Percentiles rank a stretch among this genome's conserved stretches.
These are phyloP conservation scores for Xylaria sp. DNA, from an alignment of 495 filamentous ascomycete genomes.

Conservation along the genomic window DNA sequence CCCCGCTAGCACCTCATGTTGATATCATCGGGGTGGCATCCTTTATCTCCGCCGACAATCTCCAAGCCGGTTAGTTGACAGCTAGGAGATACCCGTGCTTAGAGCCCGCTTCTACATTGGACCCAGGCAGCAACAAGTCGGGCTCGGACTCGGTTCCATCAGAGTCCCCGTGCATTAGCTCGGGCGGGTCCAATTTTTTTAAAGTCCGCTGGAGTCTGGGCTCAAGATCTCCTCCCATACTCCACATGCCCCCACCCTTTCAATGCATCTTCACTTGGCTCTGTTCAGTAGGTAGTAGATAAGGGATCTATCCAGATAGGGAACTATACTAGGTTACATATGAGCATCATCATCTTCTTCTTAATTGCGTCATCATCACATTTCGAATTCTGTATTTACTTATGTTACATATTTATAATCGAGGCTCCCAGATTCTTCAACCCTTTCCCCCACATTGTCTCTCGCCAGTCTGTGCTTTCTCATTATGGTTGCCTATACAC, in stretches of 20 bases:
- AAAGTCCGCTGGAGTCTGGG: neutral
- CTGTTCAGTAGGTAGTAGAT: no score
- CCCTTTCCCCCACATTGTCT: neutral
- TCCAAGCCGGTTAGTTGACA: no score
- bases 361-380: neutral
- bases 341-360: neutral
- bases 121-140: no score
- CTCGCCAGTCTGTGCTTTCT: neutral
- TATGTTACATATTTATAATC: neutral
- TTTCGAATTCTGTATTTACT: neutral
- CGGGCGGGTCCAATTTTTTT: neutral
- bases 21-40: neutral
- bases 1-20: neutral
- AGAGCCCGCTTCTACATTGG: no score
- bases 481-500: no score
- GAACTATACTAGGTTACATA: no score
- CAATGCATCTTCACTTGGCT: neutral
- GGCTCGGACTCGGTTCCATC: neutral
- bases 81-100: no score
- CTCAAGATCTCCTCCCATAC: neutral
- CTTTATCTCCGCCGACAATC: constrained; percentile 12
- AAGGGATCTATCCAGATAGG: no score
- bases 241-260: neutral
- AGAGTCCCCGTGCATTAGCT: neutral
- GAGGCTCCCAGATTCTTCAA: neutral